Conservation (phyloP, 257 asterid genomes). For the Solanum acaule region DNA sequence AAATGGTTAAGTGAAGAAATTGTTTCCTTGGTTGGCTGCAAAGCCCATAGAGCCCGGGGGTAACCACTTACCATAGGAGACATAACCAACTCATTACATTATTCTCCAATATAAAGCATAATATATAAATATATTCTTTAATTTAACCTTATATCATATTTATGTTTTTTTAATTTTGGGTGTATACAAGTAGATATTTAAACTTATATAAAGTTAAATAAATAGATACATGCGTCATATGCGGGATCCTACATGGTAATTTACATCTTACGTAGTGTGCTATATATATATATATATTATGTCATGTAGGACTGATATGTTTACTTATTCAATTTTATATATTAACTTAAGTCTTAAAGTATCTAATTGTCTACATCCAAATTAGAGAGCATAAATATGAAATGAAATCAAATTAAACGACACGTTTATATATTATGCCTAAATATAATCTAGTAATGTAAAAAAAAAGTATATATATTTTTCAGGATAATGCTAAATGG, state of each 20-base stretch:
- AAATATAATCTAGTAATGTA: not conserved
- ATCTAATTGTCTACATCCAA: not conserved
- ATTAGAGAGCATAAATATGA: too few relatives aligned
- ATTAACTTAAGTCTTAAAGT: too few relatives aligned
- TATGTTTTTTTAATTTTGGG: too few relatives aligned
- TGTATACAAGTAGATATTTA: not conserved
- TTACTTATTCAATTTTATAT: too few relatives aligned
- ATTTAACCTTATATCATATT: too few relatives aligned
- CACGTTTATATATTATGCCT: not conserved
- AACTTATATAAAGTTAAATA: too few relatives aligned
- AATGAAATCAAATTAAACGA: not conserved
- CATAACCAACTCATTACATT: constrained; percentile 56
- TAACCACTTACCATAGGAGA: constrained; percentile 73
- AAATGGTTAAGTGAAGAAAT: constrained; percentile 12
- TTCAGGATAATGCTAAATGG: too few relatives aligned
- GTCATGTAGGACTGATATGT: not conserved
- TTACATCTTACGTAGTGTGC: not conserved
- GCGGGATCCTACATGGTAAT: not conserved
- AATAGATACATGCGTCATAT: not conserved
- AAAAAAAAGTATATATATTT: not conserved
- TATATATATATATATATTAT: too few relatives aligned
- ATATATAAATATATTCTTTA: not conserved
- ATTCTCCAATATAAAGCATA: constrained; percentile 19
- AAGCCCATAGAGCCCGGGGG: constrained; percentile 75
- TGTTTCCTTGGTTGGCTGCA: constrained; percentile 91